Base-by-base conservation (phyloP, 2,329 filamentous ascomycete genomes). In the Macrophomina tecta region DNA sequence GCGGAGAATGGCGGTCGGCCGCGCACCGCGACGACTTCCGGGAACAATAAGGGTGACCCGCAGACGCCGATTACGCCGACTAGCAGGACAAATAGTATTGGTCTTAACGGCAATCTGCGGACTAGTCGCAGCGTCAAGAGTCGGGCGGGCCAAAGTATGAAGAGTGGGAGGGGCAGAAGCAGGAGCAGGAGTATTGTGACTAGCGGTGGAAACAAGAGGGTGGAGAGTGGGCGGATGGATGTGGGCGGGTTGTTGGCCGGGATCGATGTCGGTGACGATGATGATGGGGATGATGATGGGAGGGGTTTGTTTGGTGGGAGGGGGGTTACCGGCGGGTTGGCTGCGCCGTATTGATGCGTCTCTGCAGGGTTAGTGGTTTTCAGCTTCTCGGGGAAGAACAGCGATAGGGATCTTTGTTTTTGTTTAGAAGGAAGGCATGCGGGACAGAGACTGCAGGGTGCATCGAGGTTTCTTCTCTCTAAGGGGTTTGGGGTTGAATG, bases 211-310 rank as follows among this genome's bases (percentile, higher is more conserved):
- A 11, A 14, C 11, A 56, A 42, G 30, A 16, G 14, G 23, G n/a
- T n/a, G 30, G 46, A 42, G 8, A 67, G 30, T 8, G 67, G 63
- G 53, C 73, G 73, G 53, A 73, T 74, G 6, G 75, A 78, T 67
- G 75, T 79, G 7, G 69, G 68, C 0, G 72, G 71, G 0, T 74
- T 79, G 34, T 70, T 79, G 69, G 73, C 77, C 45, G 77, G 75
- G 58, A 75, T 79, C 56, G 75, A 32, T 3, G 46, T 79, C 55
- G 76, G 49, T 40, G 52, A 38, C 9, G 56, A 62, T 32, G 49
- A 46, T 42, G 56, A 70, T 14, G 73, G 71, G 52, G 73, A 72
- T 32, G 70, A 36, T 14, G 42, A 32, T 4, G 48, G 55, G 28
- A 4, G 72, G 69, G 4, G 73, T 69, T 40, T 74, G 67, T 23